phyloP scores from a whole-genome alignment of 306 rosid species.

The Glycine tomentella region DNA sequence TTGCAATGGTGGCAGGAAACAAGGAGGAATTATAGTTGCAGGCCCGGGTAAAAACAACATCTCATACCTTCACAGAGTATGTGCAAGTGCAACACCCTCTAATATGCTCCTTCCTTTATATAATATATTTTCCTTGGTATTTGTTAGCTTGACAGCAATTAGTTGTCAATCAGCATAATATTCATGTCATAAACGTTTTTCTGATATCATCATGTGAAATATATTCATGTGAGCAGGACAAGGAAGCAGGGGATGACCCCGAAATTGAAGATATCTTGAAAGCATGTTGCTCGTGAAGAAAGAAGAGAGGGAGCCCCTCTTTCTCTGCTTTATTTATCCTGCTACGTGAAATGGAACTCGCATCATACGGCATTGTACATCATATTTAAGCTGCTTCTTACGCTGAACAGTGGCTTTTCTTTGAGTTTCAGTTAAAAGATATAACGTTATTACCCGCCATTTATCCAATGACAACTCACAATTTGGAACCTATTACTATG shows the following conservation, averaged over 20 bases:
- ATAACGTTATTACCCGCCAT: not conserved
- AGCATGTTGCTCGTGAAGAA: constrained; percentile 73
- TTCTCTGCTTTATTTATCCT: not conserved
- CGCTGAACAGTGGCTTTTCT: constrained; percentile 21
- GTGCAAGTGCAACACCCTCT: constrained; percentile 16
- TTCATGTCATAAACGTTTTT: constrained; percentile 3
- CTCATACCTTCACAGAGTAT: constrained; percentile 80
- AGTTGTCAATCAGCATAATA: constrained; percentile 24
- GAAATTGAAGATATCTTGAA: constrained; percentile 76
- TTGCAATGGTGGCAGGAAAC: constrained; percentile 69
- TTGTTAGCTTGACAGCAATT: not conserved
- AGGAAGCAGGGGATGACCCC: constrained; percentile 97
- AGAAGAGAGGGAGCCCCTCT: not conserved
- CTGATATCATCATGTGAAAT: constrained; percentile 24
- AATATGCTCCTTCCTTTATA: constrained; percentile 1
- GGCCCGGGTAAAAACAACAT: constrained; percentile 90
- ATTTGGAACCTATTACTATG: constrained; percentile 12
- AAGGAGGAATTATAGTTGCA: constrained; percentile 94
- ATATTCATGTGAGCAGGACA: constrained; percentile 63
- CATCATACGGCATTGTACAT: constrained; percentile 33
- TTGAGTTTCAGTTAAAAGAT: constrained; percentile 21
- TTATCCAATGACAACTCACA: constrained; percentile 15
- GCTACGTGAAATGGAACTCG: not conserved
- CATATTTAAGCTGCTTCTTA: constrained; percentile 40
- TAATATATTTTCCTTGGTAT: constrained; percentile 1